Evolutionary conservation across 495 filamentous ascomycete species (phyloP), one percentile per base, ranked within the genome.

Genomic region (Peziza echinospora): DNA sequence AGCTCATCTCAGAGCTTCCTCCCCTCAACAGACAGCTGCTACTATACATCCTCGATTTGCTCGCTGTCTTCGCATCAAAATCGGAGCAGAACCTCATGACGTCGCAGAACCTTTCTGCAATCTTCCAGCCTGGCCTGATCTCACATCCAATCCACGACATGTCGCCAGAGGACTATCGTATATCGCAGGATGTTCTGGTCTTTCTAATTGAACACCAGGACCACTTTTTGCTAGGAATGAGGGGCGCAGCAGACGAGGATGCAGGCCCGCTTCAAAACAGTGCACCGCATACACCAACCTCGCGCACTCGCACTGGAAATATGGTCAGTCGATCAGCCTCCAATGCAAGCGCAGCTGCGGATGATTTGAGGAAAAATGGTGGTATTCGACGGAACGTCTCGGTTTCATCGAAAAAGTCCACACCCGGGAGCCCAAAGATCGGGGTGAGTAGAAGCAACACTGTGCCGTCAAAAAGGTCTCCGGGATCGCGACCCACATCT

Each of bases 41-140:
- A 21, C 72, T 99, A 21, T 99, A 99, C 59, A 92, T 99, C 50
- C 71, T 99, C 24, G 89, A 99, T 63, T 71, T 99, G n/a, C 72
- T 99, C 25, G 91, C 89, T 9, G 89, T 99, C 11, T 99, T 99
- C 55, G 85, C 91, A 11, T 91, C 89, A 46, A 99, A 99, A 65
- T 80, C 86, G 0, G 89, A 99, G 49, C 73, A 84, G 47, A 99
- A 99, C 60, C 76, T 85, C 40, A 99, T 99, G 89, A 91, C 76
- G 11, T 83, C 89, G 25, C 76, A 75, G 51, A 99, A 99, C 58
- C 64, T 99, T 10, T 80, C 89, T n/a, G 87, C 89, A 28, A 94
- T 99, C 53, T 99, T 99, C 63, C 91, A 96, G 59, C 89, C 89
- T 3, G 89, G 89, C 41, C 77, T 99, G 63, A 71, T 99, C 19